Evolutionary conservation across 2,329 filamentous ascomycete species (phyloP), one percentile per base, ranked within the genome.

Genomic region (Gyromitra esculenta): DNA sequence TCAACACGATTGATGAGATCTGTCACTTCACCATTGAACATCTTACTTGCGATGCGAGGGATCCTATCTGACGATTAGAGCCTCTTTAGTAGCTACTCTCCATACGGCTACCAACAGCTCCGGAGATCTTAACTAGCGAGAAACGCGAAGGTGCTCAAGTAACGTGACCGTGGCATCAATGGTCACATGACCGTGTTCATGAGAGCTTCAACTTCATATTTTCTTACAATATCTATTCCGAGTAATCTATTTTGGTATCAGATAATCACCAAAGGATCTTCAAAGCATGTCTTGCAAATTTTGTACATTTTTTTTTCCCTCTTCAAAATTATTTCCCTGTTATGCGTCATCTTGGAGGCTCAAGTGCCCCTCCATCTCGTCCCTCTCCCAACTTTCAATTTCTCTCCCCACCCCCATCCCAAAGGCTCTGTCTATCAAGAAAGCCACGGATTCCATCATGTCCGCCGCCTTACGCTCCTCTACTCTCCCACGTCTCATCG

Each of bases 381-480:
- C 25, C 25, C 1, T 31, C 25, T 45, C 41, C 15, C 41, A 15
- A 45, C 59, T 9, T 13, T 37, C 37, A 45, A 41, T 43, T 43
- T 7, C 43, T 62, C 7, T 8, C 8, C 1, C 15, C 25, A 56
- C 31, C 52, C 31, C 52, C 31, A 56, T 15, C 52, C 8, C 52
- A 18, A 25, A 56, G 6, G 21, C 56, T 4, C 15, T 43, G 41
- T 39, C 37, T 37, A 59, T 25, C 25, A 31, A 31, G 25, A 7
- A 4, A 7, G 37, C 13, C 21, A 11, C 50, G 18, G 39, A 48
- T 31, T 18, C 52, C 9, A 39, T 15, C 50, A 77, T 74, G 57
- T 64, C 59, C 25, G 50, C 57, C n/a, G 21, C 54, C 6, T 37
- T 74, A 5, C 75, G 75, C 18, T 54, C 41, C 15, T 69, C 70